These are phyloP conservation scores for Xylariaceae sp. DNA, from an alignment of 2,329 filamentous ascomycete genomes.

Conservation along the genomic window DNA sequence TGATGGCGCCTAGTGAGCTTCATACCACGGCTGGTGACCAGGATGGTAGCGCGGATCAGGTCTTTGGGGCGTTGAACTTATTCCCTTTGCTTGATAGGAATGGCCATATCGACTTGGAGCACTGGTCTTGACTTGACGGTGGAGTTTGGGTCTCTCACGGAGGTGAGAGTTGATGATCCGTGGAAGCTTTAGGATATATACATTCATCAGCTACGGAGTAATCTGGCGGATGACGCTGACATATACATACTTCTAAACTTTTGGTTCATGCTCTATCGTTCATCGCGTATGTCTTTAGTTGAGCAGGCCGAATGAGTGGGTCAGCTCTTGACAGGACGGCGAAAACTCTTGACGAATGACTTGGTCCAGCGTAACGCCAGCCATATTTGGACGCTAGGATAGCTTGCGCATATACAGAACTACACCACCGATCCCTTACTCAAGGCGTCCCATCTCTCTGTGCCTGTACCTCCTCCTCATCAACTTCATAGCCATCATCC, in stretches of 20 bases:
- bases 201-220: too few species aligned
- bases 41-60: constrained; percentile 36
- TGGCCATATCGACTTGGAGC: constrained; percentile 49
- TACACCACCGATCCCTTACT: background rate
- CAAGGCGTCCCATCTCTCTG: constrained; percentile 1
- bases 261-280: too few species aligned
- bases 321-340: too few species aligned
- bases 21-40: constrained; percentile 29
- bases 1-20: constrained; percentile 20
- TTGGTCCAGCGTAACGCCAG: too few species aligned
- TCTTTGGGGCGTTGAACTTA: constrained; percentile 43
- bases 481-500: constrained; percentile 41
- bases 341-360: too few species aligned
- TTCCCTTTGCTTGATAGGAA: constrained; percentile 49
- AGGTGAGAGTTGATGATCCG: too few species aligned
- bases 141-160: too few species aligned
- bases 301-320: too few species aligned
- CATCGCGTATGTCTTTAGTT: too few species aligned
- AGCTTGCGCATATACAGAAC: background rate
- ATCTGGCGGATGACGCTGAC: too few species aligned
- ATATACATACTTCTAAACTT: too few species aligned
- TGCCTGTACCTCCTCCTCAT: constrained; percentile 20
- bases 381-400: background rate
- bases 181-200: too few species aligned
- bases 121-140: constrained; percentile 12